Evolutionary conservation across 2,329 filamentous ascomycete genomes (phyloP).

Genomic region (Metarhizium rileyi): DNA sequence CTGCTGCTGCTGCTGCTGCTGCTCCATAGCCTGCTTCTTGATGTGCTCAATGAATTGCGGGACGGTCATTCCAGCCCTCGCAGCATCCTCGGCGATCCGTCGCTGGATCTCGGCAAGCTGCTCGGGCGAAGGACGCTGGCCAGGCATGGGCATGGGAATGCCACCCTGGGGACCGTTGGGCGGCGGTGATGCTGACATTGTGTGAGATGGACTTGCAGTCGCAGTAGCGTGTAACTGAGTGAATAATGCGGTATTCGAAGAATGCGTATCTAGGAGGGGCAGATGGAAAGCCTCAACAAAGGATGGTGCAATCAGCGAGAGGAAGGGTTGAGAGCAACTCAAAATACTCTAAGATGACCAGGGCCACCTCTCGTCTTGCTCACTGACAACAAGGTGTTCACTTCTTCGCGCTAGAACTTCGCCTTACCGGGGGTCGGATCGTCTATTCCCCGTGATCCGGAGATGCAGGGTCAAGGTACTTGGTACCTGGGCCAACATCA

Average conservation of each 20-base stretch:
- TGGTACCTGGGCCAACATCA: too few species aligned
- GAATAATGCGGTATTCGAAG: not conserved
- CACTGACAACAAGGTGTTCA: conserved; percentile 28
- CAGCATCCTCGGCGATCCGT: conserved; percentile 72
- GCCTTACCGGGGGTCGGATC: conserved; percentile 12
- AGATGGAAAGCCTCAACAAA: not conserved
- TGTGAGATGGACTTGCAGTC: conserved; percentile 2
- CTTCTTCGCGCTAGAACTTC: conserved; percentile 13
- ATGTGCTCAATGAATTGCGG: conserved; percentile 71
- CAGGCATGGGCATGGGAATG: conserved; percentile 16
- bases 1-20: conserved; percentile 36
- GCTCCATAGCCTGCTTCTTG: conserved; percentile 44
- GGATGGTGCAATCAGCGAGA: not conserved
- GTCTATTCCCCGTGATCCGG: conserved; percentile 17
- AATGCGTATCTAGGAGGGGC: not conserved
- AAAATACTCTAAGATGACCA: too few species aligned
- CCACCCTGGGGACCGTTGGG: conserved; percentile 14
- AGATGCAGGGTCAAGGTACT: too few species aligned
- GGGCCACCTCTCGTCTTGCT: conserved; percentile 4
- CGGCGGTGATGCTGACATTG: conserved; percentile 20
- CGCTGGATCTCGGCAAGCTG: conserved; percentile 79
- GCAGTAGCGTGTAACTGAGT: conserved; percentile 9
- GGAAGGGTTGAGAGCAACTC: conserved; percentile 1
- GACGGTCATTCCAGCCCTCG: conserved; percentile 74
- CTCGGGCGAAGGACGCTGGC: conserved; percentile 60